Percentiles rank a stretch among this genome's conserved stretches.
phyloP scores from a whole-genome alignment of 164 flowering plant genomes.

The Hamamelis virginiana region DNA sequence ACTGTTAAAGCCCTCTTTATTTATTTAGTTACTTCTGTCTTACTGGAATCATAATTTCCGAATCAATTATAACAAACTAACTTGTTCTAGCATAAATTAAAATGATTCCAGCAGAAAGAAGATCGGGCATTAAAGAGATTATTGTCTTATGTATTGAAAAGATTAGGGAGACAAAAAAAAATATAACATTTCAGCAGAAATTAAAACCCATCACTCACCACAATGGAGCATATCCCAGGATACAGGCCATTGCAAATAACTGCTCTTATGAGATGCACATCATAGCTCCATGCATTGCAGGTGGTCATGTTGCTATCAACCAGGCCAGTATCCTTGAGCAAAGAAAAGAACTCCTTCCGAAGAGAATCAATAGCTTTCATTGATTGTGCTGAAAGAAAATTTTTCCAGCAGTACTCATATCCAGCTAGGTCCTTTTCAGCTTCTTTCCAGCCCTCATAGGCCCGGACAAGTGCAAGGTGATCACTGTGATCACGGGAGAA shows the following conservation, averaged over 20 bases:
- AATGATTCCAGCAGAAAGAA: neutral
- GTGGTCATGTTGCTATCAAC: slow-evolving; percentile 47
- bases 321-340: slow-evolving; percentile 77
- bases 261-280: slow-evolving; percentile 74
- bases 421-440: slow-evolving; percentile 69
- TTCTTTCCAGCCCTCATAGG: slow-evolving; percentile 87
- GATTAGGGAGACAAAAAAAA: neutral
- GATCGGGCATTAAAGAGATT: neutral
- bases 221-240: slow-evolving; percentile 91
- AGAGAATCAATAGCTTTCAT: slow-evolving; percentile 93
- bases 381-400: slow-evolving; percentile 85
- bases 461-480: slow-evolving; percentile 86
- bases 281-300: slow-evolving; percentile 65
- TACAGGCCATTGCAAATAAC: slow-evolving; percentile 86
- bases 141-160: neutral
- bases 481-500: slow-evolving; percentile 78
- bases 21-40: neutral
- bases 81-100: neutral
- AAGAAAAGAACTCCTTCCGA: slow-evolving; percentile 64
- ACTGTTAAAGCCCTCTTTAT: neutral
- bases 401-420: slow-evolving; percentile 90
- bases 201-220: slow-evolving; percentile 51
- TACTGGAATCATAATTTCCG: neutral
- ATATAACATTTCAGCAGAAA: neutral
- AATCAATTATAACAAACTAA: neutral